Percentiles rank a stretch among this genome's conserved stretches.
Evolutionary conservation across 768 basidiomycete genomes (phyloP).

Genomic region (Tulasnella calospora): DNA sequence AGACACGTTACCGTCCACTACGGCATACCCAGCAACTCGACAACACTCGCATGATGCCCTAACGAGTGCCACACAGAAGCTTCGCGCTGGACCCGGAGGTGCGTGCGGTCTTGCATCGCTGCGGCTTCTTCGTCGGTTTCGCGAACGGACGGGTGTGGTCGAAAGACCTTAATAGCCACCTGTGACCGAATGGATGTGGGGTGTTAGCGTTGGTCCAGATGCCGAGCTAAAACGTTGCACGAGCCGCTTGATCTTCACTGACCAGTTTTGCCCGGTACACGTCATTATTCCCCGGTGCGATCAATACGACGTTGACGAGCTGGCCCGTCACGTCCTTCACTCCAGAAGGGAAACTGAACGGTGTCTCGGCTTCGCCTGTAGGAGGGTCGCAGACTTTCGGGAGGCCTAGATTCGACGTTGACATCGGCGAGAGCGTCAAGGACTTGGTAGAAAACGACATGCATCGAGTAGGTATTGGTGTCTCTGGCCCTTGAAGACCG

Average conservation of each 20-base stretch:
- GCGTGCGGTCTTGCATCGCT: slow-evolving; percentile 6
- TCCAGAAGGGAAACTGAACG: not conserved
- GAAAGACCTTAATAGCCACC: not conserved
- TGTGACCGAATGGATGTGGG: not conserved
- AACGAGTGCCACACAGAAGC: not conserved
- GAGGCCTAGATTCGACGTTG: not conserved
- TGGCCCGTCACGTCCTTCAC: not conserved
- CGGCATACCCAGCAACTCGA: not conserved
- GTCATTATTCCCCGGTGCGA: not conserved
- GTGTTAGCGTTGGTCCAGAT: not conserved
- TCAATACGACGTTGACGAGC: not conserved
- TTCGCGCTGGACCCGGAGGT: not conserved
- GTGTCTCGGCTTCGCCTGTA: not conserved
- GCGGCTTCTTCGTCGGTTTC: not conserved
- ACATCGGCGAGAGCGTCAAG: not conserved
- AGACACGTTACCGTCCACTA: not conserved
- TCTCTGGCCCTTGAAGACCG: not conserved
- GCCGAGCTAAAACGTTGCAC: not conserved
- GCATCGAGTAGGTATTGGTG: not conserved
- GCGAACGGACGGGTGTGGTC: not conserved
- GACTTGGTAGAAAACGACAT: not conserved
- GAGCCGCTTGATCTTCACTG: not conserved
- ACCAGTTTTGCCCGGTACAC: not conserved
- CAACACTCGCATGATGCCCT: not conserved
- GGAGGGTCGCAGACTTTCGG: not conserved